Evolutionary conservation across 2,329 filamentous ascomycete species (phyloP).

Genomic region (Penicillium sp.): DNA sequence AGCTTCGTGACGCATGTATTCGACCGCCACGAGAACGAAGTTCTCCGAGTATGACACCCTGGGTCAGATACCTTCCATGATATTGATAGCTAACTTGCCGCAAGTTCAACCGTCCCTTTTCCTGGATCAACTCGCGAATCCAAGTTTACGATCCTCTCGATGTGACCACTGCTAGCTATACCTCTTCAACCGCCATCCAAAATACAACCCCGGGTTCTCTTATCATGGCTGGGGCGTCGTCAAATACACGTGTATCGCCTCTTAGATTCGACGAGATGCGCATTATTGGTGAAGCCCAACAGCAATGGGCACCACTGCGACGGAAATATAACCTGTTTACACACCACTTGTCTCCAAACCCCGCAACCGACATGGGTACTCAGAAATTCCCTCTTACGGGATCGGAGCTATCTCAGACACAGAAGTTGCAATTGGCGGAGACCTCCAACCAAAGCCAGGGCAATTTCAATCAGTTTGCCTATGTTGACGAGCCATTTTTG

Average conservation of each 20-base stretch:
- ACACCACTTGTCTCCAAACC: constrained; percentile 52
- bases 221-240: constrained; percentile 42
- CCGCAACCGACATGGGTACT: constrained; percentile 41
- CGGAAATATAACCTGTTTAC: constrained; percentile 69
- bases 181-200: constrained; percentile 50
- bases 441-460: constrained; percentile 37
- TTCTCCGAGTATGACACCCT: constrained; percentile 52
- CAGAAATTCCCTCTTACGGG: constrained; percentile 48
- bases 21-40: constrained; percentile 63
- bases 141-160: constrained; percentile 60
- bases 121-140: constrained; percentile 65
- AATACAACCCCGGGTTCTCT: constrained; percentile 49
- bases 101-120: constrained; percentile 66
- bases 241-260: constrained; percentile 57
- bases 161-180: constrained; percentile 34
- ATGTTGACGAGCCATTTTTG: constrained; percentile 65
- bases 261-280: constrained; percentile 62
- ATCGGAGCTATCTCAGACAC: constrained; percentile 54
- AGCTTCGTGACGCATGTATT: constrained; percentile 70
- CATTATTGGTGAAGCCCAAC: constrained; percentile 66
- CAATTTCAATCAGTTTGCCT: constrained; percentile 64
- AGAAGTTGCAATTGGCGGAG: constrained; percentile 49
- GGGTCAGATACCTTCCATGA: not conserved
- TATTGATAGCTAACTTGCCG: constrained; percentile 12
- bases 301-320: constrained; percentile 65